These are phyloP conservation scores for Colletotrichum gloeosporioides DNA, from an alignment of 2,329 filamentous ascomycete species.

Conservation along the genomic window DNA sequence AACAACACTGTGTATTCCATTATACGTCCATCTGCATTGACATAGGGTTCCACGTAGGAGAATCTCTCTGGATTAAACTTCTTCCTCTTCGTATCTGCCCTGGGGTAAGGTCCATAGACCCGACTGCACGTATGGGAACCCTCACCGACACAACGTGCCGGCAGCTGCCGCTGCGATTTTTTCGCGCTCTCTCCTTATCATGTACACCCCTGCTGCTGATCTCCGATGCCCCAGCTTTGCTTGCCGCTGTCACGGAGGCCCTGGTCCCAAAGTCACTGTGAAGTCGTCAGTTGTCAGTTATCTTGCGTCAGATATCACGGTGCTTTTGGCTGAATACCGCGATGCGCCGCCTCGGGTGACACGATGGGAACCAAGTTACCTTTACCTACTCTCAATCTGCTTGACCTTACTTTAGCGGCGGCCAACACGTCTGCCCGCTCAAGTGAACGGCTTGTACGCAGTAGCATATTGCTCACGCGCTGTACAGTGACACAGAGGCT, in stretches of 20 bases:
- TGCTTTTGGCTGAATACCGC: not conserved
- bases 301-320: not conserved
- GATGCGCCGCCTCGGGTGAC: not conserved
- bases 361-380: not conserved
- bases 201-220: not conserved
- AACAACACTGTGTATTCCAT: not conserved
- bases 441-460: not conserved
- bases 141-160: not conserved
- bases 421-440: not conserved
- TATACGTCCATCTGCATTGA: not conserved
- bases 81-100: not conserved
- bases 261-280: not conserved
- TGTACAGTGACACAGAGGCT: not conserved
- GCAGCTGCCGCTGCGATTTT: not conserved
- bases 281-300: not conserved
- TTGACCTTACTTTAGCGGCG: not conserved
- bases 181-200: not conserved
- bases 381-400: not conserved
- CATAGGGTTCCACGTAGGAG: not conserved
- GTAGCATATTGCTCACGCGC: not conserved
- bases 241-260: not conserved
- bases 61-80: not conserved
- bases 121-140: not conserved
- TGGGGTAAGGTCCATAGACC: not conserved
- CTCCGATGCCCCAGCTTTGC: not conserved